phyloP scores from a whole-genome alignment of 768 basidiomycete species.

The Pleurotus djamor region DNA sequence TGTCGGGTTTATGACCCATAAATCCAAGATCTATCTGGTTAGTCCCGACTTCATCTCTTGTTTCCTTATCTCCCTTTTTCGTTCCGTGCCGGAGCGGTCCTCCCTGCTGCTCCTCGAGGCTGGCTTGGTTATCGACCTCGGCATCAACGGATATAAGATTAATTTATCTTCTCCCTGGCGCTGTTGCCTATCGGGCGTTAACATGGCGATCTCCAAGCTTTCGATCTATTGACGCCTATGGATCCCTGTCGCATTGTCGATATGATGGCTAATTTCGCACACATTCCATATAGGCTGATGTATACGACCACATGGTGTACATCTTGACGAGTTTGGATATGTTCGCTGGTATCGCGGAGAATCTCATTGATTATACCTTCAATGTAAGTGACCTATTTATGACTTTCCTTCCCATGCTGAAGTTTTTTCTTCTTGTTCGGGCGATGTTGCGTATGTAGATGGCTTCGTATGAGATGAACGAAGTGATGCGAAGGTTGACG shows the following conservation, averaged over 20 bases:
- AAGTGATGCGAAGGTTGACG: slow-evolving; percentile 70
- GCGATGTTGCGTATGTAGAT: slow-evolving; percentile 34
- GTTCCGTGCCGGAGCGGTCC: not conserved
- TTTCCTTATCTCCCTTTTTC: too few relatives aligned
- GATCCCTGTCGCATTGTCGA: not conserved
- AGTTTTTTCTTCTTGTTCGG: not conserved
- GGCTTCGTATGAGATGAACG: slow-evolving; percentile 74
- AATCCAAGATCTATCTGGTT: slow-evolving; percentile 64
- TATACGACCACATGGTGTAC: slow-evolving; percentile 75
- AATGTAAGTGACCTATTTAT: slow-evolving; percentile 43
- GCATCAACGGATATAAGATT: not conserved
- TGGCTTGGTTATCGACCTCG: not conserved
- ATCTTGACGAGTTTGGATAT: slow-evolving; percentile 69
- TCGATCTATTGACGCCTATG: not conserved
- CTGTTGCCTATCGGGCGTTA: too few relatives aligned
- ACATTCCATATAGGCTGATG: slow-evolving; percentile 52
- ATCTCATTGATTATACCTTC: slow-evolving; percentile 72
- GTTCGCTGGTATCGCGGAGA: slow-evolving; percentile 69
- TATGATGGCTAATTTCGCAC: not conserved
- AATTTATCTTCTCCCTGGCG: too few relatives aligned
- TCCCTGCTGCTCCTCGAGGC: not conserved
- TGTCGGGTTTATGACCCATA: slow-evolving; percentile 54
- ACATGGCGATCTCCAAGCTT: too few relatives aligned
- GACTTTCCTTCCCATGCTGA: not conserved
- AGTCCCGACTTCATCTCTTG: slow-evolving; percentile 13